phyloP scores from a whole-genome alignment of 1,139 yeast genomes.

The Pichia inconspicua region DNA sequence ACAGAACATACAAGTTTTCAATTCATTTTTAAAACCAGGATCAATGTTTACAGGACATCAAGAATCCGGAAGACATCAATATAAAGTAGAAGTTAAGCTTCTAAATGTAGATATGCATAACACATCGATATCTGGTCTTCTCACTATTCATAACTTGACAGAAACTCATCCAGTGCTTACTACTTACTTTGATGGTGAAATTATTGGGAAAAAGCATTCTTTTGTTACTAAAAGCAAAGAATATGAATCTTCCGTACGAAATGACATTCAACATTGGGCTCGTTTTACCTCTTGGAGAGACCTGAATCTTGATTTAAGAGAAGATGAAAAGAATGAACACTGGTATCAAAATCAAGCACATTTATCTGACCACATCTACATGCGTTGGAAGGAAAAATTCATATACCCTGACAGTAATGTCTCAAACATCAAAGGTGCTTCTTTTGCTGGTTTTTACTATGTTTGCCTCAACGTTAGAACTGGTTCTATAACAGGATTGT shows the following conservation, averaged over 20 bases:
- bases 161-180: constrained; percentile 69
- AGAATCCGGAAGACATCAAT: constrained; percentile 59
- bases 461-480: constrained; percentile 71
- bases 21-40: constrained; percentile 48
- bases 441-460: constrained; percentile 89
- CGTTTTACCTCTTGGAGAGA: constrained; percentile 57
- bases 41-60: constrained; percentile 63
- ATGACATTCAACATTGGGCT: constrained; percentile 83
- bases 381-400: constrained; percentile 94
- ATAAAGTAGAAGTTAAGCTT: constrained; percentile 65
- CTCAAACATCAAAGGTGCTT: constrained; percentile 68
- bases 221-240: constrained; percentile 38
- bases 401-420: constrained; percentile 71
- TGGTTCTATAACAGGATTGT: constrained; percentile 72
- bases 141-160: constrained; percentile 75
- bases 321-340: constrained; percentile 24
- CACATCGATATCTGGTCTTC: constrained; percentile 64
- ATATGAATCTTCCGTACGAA: constrained; percentile 60
- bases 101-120: constrained; percentile 58
- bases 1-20: not conserved
- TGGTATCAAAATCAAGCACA: constrained; percentile 29
- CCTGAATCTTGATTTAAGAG: constrained; percentile 28
- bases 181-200: constrained; percentile 83
- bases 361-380: constrained; percentile 51
- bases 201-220: constrained; percentile 53